phyloP scores from a whole-genome alignment of 2,329 filamentous ascomycete species.

The Cercospora janseana region DNA sequence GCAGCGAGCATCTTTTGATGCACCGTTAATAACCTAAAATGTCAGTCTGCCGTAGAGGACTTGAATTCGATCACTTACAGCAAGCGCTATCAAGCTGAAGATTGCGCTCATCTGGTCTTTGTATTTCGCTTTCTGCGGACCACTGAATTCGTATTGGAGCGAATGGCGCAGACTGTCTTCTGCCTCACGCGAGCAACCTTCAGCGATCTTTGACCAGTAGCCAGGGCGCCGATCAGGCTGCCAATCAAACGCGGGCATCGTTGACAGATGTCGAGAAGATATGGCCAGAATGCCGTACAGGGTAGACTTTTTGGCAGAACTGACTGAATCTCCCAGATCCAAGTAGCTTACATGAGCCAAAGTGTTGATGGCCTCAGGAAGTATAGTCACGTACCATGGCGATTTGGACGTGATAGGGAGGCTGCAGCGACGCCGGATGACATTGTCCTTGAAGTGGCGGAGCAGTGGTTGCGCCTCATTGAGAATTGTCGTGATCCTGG shows the following conservation, averaged over 20 bases:
- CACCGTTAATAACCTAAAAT: slow-evolving; percentile 25
- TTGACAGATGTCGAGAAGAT: slow-evolving; percentile 11
- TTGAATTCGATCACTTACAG: too few relatives aligned
- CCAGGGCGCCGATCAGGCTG: background rate
- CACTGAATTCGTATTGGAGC: slow-evolving; percentile 34
- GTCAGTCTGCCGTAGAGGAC: too few relatives aligned
- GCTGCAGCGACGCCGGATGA: slow-evolving; percentile 1
- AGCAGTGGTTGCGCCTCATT: slow-evolving; percentile 12
- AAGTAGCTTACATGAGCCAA: slow-evolving; percentile 12
- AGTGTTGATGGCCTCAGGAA: slow-evolving; percentile 13
- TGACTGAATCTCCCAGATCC: background rate
- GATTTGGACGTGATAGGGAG: slow-evolving; percentile 14
- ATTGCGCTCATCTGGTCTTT: slow-evolving; percentile 43
- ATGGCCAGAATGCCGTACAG: slow-evolving; percentile 13
- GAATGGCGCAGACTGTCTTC: slow-evolving; percentile 34
- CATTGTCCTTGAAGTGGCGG: slow-evolving; percentile 14
- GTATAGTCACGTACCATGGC: slow-evolving; percentile 10
- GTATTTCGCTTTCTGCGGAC: slow-evolving; percentile 39
- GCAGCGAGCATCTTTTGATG: slow-evolving; percentile 35
- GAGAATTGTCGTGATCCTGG: background rate
- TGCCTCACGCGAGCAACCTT: slow-evolving; percentile 12
- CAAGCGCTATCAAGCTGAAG: slow-evolving; percentile 37
- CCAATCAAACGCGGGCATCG: background rate
- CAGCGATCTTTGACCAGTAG: background rate
- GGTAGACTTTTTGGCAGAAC: slow-evolving; percentile 11